These are phyloP conservation scores for Malus orientalis DNA, from an alignment of 306 rosid species.

Conservation along the genomic window DNA sequence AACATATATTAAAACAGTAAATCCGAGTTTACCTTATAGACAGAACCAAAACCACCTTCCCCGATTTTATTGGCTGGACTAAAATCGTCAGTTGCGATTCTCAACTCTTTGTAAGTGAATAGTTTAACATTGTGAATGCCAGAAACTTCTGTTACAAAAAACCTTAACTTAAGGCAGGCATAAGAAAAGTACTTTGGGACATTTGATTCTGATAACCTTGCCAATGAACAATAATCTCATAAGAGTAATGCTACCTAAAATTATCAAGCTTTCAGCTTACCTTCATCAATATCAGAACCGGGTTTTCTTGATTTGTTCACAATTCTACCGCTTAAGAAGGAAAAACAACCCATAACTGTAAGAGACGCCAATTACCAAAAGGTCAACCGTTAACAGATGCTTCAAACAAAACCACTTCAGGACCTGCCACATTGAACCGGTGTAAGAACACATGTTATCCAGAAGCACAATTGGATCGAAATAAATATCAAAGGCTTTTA, in stretches of 20 bases:
- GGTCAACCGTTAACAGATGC: constrained; percentile 19
- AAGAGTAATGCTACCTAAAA: neutral
- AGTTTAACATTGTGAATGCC: constrained; percentile 57
- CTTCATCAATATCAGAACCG: constrained; percentile 36
- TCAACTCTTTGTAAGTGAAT: constrained; percentile 62
- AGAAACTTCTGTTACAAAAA: constrained; percentile 39
- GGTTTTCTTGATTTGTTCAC: constrained; percentile 15
- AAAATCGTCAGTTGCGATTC: constrained; percentile 62
- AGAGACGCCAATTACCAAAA: constrained; percentile 2
- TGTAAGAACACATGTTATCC: constrained; percentile 15
- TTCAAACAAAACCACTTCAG: constrained; percentile 27
- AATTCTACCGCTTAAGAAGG: constrained; percentile 40
- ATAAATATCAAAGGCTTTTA: constrained; percentile 4
- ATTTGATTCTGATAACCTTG: neutral
- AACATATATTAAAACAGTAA: neutral
- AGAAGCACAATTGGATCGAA: constrained; percentile 3
- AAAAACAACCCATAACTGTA: constrained; percentile 59
- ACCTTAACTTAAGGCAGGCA: neutral
- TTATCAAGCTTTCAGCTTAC: constrained; percentile 22
- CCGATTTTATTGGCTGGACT: constrained; percentile 73
- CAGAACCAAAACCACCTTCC: constrained; percentile 99
- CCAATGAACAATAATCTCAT: neutral
- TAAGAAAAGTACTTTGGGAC: neutral
- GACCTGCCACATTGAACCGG: constrained; percentile 40
- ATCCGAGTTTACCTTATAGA: constrained; percentile 57